phyloP scores from a whole-genome alignment of 2,329 filamentous ascomycete species.

The Trichoderma polysporum region DNA sequence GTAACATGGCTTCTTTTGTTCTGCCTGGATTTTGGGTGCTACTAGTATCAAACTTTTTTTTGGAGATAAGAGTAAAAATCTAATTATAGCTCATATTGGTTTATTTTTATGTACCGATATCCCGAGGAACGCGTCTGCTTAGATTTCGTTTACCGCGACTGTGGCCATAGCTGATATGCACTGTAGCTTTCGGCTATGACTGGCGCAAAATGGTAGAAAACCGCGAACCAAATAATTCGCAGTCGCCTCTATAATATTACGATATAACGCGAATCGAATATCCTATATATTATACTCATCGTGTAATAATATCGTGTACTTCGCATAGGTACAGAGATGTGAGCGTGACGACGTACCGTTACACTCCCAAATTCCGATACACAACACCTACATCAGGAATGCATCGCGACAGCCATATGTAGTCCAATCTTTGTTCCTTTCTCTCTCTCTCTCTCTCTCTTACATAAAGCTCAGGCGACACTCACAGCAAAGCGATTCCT shows the following conservation, averaged over 20 bases:
- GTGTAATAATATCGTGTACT: not conserved
- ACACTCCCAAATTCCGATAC: slow-evolving; percentile 10
- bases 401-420: slow-evolving; percentile 6
- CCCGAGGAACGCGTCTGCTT: not conserved
- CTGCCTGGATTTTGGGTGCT: too few species aligned
- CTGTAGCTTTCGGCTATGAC: not conserved
- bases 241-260: not conserved
- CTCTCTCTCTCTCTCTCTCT: not conserved
- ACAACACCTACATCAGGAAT: slow-evolving; percentile 22
- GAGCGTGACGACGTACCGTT: not conserved
- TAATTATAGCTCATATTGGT: too few species aligned
- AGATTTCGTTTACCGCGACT: not conserved
- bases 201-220: not conserved
- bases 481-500: not conserved
- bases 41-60: too few species aligned
- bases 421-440: not conserved
- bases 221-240: not conserved
- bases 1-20: too few species aligned
- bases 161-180: not conserved
- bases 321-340: not conserved
- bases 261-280: not conserved
- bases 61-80: too few species aligned
- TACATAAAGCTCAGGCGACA: not conserved
- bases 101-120: not conserved
- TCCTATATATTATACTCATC: not conserved